Evolutionary conservation across 2,329 filamentous ascomycete genomes (phyloP).

Genomic region (Beauveria australis): DNA sequence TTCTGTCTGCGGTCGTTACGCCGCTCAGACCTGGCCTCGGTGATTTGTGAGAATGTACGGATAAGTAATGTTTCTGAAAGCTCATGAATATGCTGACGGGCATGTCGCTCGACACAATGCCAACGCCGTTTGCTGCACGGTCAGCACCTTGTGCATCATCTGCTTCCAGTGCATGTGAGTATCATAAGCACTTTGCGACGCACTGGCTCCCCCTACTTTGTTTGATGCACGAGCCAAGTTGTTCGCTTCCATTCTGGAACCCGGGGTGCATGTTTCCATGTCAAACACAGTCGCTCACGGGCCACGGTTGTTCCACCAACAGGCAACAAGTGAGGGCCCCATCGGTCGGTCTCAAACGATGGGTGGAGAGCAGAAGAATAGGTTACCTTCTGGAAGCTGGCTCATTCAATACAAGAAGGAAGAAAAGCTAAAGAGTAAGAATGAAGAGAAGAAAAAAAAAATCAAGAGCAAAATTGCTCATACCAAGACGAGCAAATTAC

Average conservation of each 20-base stretch:
- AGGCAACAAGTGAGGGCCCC: background rate
- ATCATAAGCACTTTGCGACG: background rate
- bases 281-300: background rate
- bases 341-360: background rate
- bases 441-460: too few relatives aligned
- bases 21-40: background rate
- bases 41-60: background rate
- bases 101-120: background rate
- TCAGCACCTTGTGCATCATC: background rate
- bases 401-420: too few relatives aligned
- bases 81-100: background rate
- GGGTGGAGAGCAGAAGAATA: background rate
- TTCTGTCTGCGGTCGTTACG: background rate
- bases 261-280: background rate
- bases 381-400: background rate
- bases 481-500: too few relatives aligned
- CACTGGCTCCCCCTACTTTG: too few relatives aligned
- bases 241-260: background rate
- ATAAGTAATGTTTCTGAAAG: background rate
- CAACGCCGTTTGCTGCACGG: background rate
- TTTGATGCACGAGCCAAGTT: too few relatives aligned
- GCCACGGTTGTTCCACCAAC: background rate
- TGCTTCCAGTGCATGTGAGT: background rate
- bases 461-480: too few relatives aligned
- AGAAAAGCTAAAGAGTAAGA: too few relatives aligned